A percentile compares a stretch with the other conserved stretches of the same genome.
Evolutionary conservation across 768 basidiomycete genomes (phyloP).

Genomic region (Naganishia vaughanmartiniae): DNA sequence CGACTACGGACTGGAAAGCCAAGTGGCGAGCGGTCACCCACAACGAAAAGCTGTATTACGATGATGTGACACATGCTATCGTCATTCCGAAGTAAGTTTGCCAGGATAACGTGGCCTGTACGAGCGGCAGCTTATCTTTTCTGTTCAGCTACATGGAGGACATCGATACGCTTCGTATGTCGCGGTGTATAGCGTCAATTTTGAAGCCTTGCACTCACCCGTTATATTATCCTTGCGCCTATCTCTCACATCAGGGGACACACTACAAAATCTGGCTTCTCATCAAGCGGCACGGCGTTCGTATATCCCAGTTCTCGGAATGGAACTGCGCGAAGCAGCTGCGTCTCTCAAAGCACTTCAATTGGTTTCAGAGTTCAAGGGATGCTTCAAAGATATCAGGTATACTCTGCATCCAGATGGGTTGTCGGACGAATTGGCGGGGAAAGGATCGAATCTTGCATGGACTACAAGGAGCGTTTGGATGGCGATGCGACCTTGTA

Average conservation of each 20-base stretch:
- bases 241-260: constrained; percentile 34
- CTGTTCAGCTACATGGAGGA: constrained; percentile 34
- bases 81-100: constrained; percentile 36
- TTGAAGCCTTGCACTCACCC: neutral
- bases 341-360: constrained; percentile 38
- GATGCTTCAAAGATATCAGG: constrained; percentile 40
- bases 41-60: constrained; percentile 33
- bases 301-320: constrained; percentile 44
- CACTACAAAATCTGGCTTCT: constrained; percentile 43
- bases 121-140: neutral
- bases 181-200: neutral
- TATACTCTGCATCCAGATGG: constrained; percentile 43
- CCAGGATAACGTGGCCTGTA: neutral
- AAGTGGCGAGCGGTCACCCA: constrained; percentile 18
- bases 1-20: constrained; percentile 36
- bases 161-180: constrained; percentile 31
- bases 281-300: constrained; percentile 39
- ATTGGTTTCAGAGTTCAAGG: constrained; percentile 40
- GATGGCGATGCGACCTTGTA: constrained; percentile 36
- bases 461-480: constrained; percentile 35
- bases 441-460: constrained; percentile 44
- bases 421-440: constrained; percentile 40
- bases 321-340: constrained; percentile 43
- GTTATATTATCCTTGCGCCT: neutral
- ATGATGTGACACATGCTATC: constrained; percentile 39